phyloP scores from a whole-genome alignment of 441 rosid genomes.

The Corymbia citriodora region DNA sequence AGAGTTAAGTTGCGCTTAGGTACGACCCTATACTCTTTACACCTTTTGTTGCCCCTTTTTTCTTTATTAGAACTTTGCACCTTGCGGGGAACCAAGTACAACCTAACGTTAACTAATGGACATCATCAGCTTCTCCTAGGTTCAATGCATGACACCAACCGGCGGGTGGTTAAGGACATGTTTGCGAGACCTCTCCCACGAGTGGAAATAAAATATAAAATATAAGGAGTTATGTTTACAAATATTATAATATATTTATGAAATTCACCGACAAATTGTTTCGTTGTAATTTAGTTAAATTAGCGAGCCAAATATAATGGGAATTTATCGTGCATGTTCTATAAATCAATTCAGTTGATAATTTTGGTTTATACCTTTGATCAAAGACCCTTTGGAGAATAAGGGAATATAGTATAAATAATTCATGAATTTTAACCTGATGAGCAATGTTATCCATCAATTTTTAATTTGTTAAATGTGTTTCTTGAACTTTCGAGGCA shows the following conservation, averaged over 20 bases:
- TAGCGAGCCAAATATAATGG: background rate
- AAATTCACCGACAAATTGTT: background rate
- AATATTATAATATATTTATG: background rate
- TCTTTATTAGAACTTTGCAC: background rate
- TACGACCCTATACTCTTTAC: background rate
- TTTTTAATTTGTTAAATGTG: accelerated
- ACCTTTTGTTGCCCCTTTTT: background rate
- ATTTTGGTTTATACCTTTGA: no score
- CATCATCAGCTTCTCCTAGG: background rate
- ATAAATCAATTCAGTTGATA: no score
- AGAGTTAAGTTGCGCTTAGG: background rate
- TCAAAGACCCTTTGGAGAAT: no score
- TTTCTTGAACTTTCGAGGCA: accelerated
- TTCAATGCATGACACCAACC: background rate
- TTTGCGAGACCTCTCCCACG: background rate
- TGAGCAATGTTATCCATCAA: background rate
- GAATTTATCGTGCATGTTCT: background rate
- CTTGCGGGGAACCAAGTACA: background rate
- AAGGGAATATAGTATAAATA: no score
- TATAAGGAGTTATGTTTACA: background rate
- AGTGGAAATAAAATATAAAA: background rate
- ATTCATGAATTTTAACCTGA: background rate
- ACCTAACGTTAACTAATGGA: background rate
- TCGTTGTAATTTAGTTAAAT: background rate
- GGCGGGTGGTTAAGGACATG: background rate